phyloP scores from a whole-genome alignment of 331 rosid genomes.

The Prunus yedoensis region DNA sequence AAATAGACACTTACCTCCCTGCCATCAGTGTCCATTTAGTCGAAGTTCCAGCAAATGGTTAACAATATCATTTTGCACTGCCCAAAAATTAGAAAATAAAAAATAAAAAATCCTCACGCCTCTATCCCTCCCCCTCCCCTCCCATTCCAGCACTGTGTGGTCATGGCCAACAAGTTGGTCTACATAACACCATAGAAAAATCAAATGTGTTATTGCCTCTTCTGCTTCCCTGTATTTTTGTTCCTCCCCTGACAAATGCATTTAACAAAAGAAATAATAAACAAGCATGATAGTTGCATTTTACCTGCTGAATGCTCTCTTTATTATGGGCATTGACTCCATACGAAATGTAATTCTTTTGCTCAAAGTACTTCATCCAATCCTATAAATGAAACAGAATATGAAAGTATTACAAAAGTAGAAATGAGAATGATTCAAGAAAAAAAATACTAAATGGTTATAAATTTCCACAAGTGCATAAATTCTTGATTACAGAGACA shows the following conservation, averaged over 20 bases:
- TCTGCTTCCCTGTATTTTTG: not conserved
- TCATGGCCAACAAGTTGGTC: too few relatives aligned
- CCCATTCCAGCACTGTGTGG: not conserved
- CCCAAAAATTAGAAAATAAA: not conserved
- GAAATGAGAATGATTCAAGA: not conserved
- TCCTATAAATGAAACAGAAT: slow-evolving; percentile 39
- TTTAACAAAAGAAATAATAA: not conserved
- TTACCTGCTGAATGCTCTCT: slow-evolving; percentile 71
- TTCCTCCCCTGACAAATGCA: slow-evolving; percentile 5
- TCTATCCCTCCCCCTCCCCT: not conserved
- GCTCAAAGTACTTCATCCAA: slow-evolving; percentile 61
- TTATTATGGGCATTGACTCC: slow-evolving; percentile 84
- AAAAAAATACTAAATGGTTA: not conserved
- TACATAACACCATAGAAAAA: not conserved
- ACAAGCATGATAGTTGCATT: slow-evolving; percentile 19
- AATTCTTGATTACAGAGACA: too few relatives aligned
- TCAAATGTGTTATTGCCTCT: not conserved
- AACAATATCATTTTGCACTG: not conserved
- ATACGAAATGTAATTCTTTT: slow-evolving; percentile 45
- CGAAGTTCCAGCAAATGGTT: not conserved
- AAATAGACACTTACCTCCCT: not conserved
- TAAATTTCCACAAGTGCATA: too few relatives aligned
- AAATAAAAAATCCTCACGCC: not conserved
- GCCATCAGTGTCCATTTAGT: not conserved
- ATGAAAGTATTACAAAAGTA: slow-evolving; percentile 10